These are phyloP conservation scores for Pestalotiopsis sp. DNA, from an alignment of 2,329 filamentous ascomycete genomes.

Conservation along the genomic window DNA sequence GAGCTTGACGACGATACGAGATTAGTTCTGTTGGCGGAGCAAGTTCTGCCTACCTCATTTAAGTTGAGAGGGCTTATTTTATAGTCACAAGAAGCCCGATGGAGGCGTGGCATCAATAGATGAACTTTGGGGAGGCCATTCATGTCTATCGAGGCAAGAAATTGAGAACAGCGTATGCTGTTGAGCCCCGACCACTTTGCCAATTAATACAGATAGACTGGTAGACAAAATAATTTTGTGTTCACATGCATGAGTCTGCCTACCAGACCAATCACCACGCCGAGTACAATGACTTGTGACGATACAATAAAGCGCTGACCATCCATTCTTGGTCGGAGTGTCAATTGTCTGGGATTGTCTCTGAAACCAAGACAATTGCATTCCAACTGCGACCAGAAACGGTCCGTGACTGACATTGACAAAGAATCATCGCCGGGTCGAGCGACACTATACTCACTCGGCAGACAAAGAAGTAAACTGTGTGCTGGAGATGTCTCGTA, in stretches of 20 bases:
- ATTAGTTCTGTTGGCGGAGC: constrained; percentile 1
- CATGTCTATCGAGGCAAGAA: neutral
- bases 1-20: constrained; percentile 4
- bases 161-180: neutral
- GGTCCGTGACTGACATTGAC: neutral
- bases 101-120: neutral
- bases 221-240: constrained; percentile 5
- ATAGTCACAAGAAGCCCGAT: neutral
- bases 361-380: neutral
- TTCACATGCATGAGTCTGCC: neutral
- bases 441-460: neutral
- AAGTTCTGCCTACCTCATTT: neutral
- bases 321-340: neutral
- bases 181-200: neutral
- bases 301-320: neutral
- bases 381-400: neutral
- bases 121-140: neutral
- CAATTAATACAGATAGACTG: constrained; percentile 1
- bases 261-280: neutral
- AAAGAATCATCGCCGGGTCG: neutral
- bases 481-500: neutral
- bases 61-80: neutral
- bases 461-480: neutral
- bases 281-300: neutral
- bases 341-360: neutral